Conservation (phyloP, 1,139 yeast genomes). For the Nakaseomyces sp. region DNA sequence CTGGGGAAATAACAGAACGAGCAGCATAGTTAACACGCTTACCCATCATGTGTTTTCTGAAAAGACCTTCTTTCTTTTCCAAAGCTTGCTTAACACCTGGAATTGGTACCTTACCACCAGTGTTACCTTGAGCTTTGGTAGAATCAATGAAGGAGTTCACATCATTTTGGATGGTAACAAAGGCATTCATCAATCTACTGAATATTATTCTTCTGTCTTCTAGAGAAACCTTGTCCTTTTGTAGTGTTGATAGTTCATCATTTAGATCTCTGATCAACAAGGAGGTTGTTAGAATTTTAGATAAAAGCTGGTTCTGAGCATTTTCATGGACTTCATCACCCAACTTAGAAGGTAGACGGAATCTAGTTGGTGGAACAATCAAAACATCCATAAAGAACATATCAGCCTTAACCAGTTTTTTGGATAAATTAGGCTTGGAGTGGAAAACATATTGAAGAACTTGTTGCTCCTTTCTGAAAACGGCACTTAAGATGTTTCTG, state of each 20-base stretch:
- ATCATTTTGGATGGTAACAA: constrained; percentile 89
- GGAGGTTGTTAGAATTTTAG: constrained; percentile 71
- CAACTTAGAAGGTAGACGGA: constrained; percentile 90
- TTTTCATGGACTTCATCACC: constrained; percentile 97
- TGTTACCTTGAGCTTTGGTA: constrained; percentile 69
- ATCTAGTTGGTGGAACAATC: constrained; percentile 93
- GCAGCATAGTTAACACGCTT: constrained; percentile 99
- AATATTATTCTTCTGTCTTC: constrained; percentile 71
- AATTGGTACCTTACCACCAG: constrained; percentile 57
- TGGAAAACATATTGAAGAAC: constrained; percentile 62
- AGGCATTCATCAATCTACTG: constrained; percentile 87
- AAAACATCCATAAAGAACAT: constrained; percentile 81
- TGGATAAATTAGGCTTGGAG: constrained; percentile 55
- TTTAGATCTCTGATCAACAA: constrained; percentile 80
- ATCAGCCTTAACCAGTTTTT: constrained; percentile 57
- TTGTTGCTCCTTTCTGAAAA: constrained; percentile 63
- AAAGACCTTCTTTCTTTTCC: constrained; percentile 97
- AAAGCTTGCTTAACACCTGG: constrained; percentile 98
- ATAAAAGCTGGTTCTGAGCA: constrained; percentile 79
- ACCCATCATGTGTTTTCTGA: constrained; percentile 99
- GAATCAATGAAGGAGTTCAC: constrained; percentile 92
- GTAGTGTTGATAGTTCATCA: constrained; percentile 56
- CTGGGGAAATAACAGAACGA: constrained; percentile 97
- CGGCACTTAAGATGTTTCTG: constrained; percentile 62
- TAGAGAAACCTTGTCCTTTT: constrained; percentile 55